Conservation (phyloP, 306 rosid species). For the Senna tora region DNA sequence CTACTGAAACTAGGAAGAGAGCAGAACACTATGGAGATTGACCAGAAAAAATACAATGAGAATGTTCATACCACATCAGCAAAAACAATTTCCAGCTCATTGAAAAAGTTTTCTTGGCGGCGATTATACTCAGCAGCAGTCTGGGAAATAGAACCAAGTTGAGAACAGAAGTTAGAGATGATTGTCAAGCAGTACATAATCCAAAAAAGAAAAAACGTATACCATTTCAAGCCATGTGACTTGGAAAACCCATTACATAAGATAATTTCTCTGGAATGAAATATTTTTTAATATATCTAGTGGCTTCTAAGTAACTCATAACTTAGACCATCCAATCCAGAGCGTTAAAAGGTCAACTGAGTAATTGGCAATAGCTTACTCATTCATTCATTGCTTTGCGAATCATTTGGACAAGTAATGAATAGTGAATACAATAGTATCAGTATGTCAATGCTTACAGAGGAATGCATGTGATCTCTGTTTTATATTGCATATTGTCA, state of each 20-base stretch:
- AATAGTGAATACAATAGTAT: too few species aligned
- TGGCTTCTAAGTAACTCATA: background rate
- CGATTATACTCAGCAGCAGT: conserved; percentile 95
- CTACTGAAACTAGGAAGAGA: background rate
- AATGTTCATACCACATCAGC: conserved; percentile 86
- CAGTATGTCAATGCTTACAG: background rate
- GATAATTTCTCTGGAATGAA: conserved; percentile 1
- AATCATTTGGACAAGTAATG: background rate
- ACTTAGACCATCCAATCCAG: background rate
- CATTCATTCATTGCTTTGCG: background rate
- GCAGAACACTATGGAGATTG: background rate
- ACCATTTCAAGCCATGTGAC: background rate
- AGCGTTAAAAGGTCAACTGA: background rate
- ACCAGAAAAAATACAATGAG: background rate
- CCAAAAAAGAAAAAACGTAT: background rate
- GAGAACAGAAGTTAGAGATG: background rate
- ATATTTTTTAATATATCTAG: background rate
- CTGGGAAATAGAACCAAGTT: conserved; percentile 45
- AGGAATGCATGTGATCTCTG: conserved; percentile 2
- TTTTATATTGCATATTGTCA: background rate
- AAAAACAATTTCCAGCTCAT: conserved; percentile 90
- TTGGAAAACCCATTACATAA: background rate
- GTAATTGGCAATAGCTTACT: background rate
- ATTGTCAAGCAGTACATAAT: conserved; percentile 14
- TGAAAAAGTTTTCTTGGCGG: conserved; percentile 85